These are phyloP conservation scores for Picea mariana DNA, from an alignment of 83 land plant genomes.

Conservation along the genomic window DNA sequence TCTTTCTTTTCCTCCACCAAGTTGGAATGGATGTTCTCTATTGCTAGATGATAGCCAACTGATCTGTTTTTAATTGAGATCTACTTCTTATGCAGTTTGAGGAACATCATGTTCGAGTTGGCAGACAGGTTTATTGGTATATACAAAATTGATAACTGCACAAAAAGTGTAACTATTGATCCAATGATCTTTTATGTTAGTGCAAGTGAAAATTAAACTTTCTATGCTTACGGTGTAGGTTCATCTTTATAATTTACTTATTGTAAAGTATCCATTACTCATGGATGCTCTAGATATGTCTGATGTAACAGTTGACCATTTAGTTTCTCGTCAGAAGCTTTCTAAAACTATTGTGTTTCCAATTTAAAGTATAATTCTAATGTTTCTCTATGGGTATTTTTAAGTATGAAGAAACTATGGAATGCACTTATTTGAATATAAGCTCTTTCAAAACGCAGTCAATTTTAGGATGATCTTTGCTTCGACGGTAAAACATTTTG, in stretches of 20 bases:
- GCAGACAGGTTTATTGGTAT: slow-evolving; percentile 96
- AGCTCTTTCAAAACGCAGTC: no score
- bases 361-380: no score
- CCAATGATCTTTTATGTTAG: slow-evolving; percentile 76
- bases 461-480: no score
- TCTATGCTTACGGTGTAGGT: neutral
- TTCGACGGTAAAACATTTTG: no score
- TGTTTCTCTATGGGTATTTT: no score
- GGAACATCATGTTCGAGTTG: slow-evolving; percentile 97
- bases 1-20: neutral
- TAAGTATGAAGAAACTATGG: no score
- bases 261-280: slow-evolving; percentile 8
- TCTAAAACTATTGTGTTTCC: neutral
- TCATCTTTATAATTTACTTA: neutral
- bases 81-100: slow-evolving; percentile 55
- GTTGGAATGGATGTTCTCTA: neutral
- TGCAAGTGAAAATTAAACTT: neutral
- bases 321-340: neutral
- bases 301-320: no score
- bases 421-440: no score
- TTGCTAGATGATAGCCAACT: neutral
- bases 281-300: neutral
- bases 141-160: slow-evolving; percentile 97
- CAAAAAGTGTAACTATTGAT: slow-evolving; percentile 93
- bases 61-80: neutral